Evolutionary conservation across 1,284 basidiomycete genomes (phyloP).

Genomic region (Tilletia setariae): DNA sequence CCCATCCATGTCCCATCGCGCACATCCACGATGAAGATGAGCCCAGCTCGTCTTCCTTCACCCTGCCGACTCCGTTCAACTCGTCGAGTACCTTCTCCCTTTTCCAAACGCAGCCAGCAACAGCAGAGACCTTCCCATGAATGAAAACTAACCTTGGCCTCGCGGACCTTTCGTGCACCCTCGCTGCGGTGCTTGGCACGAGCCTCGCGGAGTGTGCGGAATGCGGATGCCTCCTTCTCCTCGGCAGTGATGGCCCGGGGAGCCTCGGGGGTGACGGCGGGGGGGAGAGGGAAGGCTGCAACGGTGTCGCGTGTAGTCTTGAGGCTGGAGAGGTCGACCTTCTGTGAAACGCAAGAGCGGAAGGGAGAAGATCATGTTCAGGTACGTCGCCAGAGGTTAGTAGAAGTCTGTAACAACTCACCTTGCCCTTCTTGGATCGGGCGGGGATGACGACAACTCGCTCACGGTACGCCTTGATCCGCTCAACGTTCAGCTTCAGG

Average conservation of each 20-base stretch:
- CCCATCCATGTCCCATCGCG: no score
- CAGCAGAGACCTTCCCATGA: not conserved
- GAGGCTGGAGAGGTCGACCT: slow-evolving; percentile 72
- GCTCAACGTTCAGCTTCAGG: slow-evolving; percentile 89
- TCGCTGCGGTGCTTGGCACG: slow-evolving; percentile 81
- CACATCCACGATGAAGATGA: no score
- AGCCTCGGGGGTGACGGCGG: slow-evolving; percentile 68
- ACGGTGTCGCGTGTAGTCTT: slow-evolving; percentile 67
- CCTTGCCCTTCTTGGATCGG: slow-evolving; percentile 77
- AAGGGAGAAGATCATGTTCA: not conserved
- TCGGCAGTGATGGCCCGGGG: slow-evolving; percentile 91
- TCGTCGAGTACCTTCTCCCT: no score
- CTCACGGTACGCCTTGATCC: slow-evolving; percentile 88
- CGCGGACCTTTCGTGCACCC: slow-evolving; percentile 74
- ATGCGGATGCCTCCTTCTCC: slow-evolving; percentile 79
- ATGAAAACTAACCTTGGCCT: slow-evolving; percentile 32
- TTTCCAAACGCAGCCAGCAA: not conserved
- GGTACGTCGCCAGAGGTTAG: no score
- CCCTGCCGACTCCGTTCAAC: no score
- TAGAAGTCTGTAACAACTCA: slow-evolving; percentile 59
- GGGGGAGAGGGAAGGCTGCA: slow-evolving; percentile 61
- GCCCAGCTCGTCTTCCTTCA: no score
- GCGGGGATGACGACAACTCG: slow-evolving; percentile 79
- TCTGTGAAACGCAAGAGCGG: slow-evolving; percentile 17
- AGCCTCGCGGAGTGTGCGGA: slow-evolving; percentile 79